Conservation (phyloP, 106 monocot species). For the Triglochin maritima region DNA sequence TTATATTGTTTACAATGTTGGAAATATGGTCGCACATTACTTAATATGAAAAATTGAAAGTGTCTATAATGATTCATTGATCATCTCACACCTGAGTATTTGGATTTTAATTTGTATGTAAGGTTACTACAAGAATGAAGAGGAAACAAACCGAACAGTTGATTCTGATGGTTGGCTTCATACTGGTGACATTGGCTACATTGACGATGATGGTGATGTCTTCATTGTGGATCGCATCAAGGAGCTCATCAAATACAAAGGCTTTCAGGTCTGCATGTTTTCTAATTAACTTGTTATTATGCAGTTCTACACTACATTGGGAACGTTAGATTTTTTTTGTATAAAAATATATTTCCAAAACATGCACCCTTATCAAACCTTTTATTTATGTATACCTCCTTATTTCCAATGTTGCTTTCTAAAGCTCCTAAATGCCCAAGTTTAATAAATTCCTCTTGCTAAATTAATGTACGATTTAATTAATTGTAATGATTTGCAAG, state of each 20-base stretch:
- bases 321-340: background rate
- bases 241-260: conserved; percentile 97
- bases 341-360: too few species aligned
- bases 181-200: conserved; percentile 85
- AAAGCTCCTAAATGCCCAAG: too few species aligned
- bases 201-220: conserved; percentile 86
- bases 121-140: conserved; percentile 75
- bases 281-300: background rate
- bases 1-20: too few species aligned
- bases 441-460: too few species aligned
- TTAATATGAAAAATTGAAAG: too few species aligned
- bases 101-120: background rate
- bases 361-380: too few species aligned
- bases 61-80: too few species aligned
- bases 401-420: too few species aligned
- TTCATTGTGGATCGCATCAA: conserved; percentile 92
- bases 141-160: conserved; percentile 55
- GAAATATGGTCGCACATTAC: too few species aligned
- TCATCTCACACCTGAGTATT: background rate
- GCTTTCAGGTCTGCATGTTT: conserved; percentile 53
- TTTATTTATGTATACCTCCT: too few species aligned
- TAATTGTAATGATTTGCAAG: too few species aligned
- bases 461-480: too few species aligned
- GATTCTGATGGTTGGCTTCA: conserved; percentile 73
- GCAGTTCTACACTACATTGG: background rate